Base-by-base conservation (phyloP, 2,329 filamentous ascomycete species). In the Ophiostoma perfectum region DNA sequence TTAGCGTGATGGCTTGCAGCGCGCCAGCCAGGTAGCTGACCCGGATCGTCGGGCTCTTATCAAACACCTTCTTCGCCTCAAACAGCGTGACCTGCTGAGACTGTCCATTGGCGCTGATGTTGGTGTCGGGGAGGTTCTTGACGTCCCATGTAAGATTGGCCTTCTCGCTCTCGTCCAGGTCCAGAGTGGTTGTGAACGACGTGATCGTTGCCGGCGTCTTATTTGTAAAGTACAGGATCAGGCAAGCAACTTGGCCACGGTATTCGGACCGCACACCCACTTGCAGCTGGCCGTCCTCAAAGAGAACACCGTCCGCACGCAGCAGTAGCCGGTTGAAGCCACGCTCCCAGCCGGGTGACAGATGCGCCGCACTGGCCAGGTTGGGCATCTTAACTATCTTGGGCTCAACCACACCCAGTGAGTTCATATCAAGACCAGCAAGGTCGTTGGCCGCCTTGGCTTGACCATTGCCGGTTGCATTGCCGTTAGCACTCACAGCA, bases 191-290 rank as follows among this genome's bases (percentile, higher is more conserved):
- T 0, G 95, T 98, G 76, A 99, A 96, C 0, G 93, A 97, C 67
- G 88, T 90, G 74, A 99, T 90, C 0, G 90, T 81, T 49, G 90
- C 89, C 0, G 92, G 88, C 0, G 92, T 93, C 80, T 97, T 97
- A 82, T 99, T 99, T 70, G 89, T 91, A 77, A 98, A 97, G 78
- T 98, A 99, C 66, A 97, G 81, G 74, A 99, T 98, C 71, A 99
- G 82, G 74, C 95, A 97, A 58, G 95, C 95, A 81, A 97, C 90
- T 76, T 97, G 92, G n/a, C 89, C 91, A 70, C 95, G 90, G 77
- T 97, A 99, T 79, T 99, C 95, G 9, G 93, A 96, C 47, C 95
- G 89, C 66, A 98, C 80, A 44, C 95, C 95, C 55, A 99, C 85
- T 76, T 99, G 94, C 67, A 99, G 86, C 78, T 99, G 95, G 0